These are phyloP conservation scores for Fusarium albidum DNA, from an alignment of 2,329 filamentous ascomycete genomes.

Conservation along the genomic window DNA sequence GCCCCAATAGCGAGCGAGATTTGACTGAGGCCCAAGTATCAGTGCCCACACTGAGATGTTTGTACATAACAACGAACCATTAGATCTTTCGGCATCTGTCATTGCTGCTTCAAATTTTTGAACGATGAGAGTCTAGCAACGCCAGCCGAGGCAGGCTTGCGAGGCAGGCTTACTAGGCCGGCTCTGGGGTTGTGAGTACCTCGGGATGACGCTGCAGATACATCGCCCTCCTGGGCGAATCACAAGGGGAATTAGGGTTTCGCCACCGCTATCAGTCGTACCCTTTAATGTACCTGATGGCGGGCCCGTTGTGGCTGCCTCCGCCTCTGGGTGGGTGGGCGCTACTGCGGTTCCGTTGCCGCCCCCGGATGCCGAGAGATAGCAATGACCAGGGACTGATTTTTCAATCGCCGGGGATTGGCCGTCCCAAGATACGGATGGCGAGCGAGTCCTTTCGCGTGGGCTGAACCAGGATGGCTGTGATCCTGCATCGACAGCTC, in stretches of 20 bases:
- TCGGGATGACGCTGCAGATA: constrained; percentile 9
- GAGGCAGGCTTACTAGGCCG: constrained; percentile 5
- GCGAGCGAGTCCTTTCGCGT: constrained; percentile 24
- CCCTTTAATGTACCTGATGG: constrained; percentile 3
- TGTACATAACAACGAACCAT: not conserved
- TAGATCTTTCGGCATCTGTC: not conserved
- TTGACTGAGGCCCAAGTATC: not conserved
- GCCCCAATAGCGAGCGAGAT: too few species aligned
- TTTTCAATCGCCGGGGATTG: constrained; percentile 27
- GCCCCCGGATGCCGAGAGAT: constrained; percentile 28
- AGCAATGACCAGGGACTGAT: constrained; percentile 21
- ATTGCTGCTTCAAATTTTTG: constrained; percentile 9
- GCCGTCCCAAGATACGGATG: constrained; percentile 6
- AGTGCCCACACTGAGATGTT: not conserved
- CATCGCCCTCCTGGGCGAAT: not conserved
- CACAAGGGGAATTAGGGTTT: not conserved
- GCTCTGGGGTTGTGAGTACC: constrained; percentile 1
- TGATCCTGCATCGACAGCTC: constrained; percentile 1
- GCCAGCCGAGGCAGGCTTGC: constrained; percentile 23
- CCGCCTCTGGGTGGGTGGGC: constrained; percentile 10
- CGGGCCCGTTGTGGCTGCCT: constrained; percentile 13
- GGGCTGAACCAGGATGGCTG: constrained; percentile 15
- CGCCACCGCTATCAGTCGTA: constrained; percentile 13
- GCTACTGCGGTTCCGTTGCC: constrained; percentile 22
- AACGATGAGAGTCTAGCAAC: not conserved